phyloP scores from a whole-genome alignment of 495 filamentous ascomycete genomes.

The Hypomontagnella monticulosa region DNA sequence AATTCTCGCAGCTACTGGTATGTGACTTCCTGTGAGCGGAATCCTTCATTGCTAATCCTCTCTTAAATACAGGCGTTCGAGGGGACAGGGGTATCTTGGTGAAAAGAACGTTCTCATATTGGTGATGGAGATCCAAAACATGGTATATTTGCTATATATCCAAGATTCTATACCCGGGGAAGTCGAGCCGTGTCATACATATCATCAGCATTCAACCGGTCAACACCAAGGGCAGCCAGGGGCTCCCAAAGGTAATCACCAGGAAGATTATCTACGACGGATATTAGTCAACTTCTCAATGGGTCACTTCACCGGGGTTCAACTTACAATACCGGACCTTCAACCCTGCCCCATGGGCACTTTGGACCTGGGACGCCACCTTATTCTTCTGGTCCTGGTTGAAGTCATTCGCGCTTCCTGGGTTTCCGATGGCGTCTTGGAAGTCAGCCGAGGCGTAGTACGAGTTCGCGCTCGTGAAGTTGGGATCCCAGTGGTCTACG shows the following conservation, averaged over 20 bases:
- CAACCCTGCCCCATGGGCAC: constrained; percentile 70
- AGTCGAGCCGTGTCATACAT: constrained; percentile 52
- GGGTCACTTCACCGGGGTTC: constrained; percentile 43
- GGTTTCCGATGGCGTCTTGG: constrained; percentile 45
- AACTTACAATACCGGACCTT: constrained; percentile 76
- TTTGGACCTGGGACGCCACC: constrained; percentile 66
- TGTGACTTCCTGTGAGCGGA: too few relatives aligned
- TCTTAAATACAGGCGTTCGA: too few relatives aligned
- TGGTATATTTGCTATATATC: too few relatives aligned
- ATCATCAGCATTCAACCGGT: constrained; percentile 78
- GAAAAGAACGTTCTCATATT: too few relatives aligned
- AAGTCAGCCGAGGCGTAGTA: constrained; percentile 63
- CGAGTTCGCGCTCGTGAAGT: constrained; percentile 53
- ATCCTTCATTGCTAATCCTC: too few relatives aligned
- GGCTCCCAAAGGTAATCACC: constrained; percentile 77
- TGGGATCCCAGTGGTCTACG: constrained; percentile 47
- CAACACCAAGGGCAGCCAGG: constrained; percentile 69
- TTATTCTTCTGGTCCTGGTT: constrained; percentile 60
- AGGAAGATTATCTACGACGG: constrained; percentile 52
- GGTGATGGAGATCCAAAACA: too few relatives aligned
- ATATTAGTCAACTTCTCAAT: constrained; percentile 54
- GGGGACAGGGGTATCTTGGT: too few relatives aligned
- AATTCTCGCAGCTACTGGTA: too few relatives aligned
- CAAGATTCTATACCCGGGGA: constrained; percentile 22
- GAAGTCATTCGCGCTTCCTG: constrained; percentile 46